These are phyloP conservation scores for Cyclotella atomus DNA, from an alignment of 108 stramenopile species.

Conservation along the genomic window DNA sequence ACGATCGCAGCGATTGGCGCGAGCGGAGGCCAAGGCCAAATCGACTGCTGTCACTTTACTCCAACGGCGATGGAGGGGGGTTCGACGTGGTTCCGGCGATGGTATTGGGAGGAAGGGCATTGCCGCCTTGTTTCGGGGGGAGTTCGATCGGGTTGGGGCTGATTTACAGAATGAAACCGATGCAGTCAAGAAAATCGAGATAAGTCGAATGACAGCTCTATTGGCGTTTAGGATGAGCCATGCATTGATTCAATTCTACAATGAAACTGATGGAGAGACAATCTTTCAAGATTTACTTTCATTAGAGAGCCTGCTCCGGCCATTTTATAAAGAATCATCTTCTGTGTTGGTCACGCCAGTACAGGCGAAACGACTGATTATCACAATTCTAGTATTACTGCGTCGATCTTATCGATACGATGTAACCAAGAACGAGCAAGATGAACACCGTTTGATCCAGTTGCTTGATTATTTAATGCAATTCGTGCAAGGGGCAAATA, in stretches of 20 bases:
- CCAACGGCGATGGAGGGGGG: conserved; percentile 42
- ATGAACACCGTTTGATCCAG: conserved; percentile 20
- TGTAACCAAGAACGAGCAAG: neutral
- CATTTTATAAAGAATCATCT: neutral
- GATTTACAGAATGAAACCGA: too few relatives aligned
- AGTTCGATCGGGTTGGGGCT: conserved; percentile 12
- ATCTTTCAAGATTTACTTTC: conserved; percentile 32
- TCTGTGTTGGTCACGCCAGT: conserved; percentile 8
- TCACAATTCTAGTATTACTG: conserved; percentile 21
- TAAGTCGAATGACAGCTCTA: conserved; percentile 7
- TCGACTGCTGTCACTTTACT: conserved; percentile 11
- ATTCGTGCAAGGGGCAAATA: neutral
- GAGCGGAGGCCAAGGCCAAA: conserved; percentile 30
- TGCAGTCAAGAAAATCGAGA: neutral
- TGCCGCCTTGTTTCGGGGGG: conserved; percentile 5
- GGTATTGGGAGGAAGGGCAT: conserved; percentile 25
- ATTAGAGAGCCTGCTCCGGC: conserved; percentile 3
- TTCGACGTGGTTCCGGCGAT: too few relatives aligned
- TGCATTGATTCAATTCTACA: conserved; percentile 27
- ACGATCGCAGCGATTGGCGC: conserved; percentile 25
- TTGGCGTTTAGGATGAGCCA: conserved; percentile 42
- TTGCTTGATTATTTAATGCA: conserved; percentile 24
- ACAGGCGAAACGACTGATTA: conserved; percentile 19
- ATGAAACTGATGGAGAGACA: too few relatives aligned
- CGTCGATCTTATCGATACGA: conserved; percentile 22